phyloP scores from a whole-genome alignment of 768 basidiomycete species.

The Russula ochroleuca region DNA sequence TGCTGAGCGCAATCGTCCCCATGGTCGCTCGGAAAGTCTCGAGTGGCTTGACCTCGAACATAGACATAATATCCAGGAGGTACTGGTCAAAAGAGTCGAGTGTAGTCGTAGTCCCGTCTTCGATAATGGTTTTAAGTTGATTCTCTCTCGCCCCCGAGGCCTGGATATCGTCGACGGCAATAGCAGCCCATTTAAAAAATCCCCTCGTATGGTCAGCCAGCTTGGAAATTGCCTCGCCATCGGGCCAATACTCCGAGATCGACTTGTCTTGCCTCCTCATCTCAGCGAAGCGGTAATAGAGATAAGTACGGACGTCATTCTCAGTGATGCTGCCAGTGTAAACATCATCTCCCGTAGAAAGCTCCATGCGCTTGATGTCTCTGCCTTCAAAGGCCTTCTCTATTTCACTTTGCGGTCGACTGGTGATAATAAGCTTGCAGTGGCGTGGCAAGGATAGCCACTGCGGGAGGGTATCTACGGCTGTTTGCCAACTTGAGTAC shows the following conservation, averaged over 20 bases:
- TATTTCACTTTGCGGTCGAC: constrained; percentile 17
- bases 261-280: constrained; percentile 15
- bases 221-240: constrained; percentile 3
- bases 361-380: constrained; percentile 12
- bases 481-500: neutral
- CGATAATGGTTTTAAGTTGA: neutral
- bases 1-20: constrained; percentile 16
- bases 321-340: neutral
- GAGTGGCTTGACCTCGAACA: neutral
- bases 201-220: constrained; percentile 8
- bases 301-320: constrained; percentile 9
- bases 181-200: constrained; percentile 20
- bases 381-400: constrained; percentile 6
- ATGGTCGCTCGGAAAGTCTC: constrained; percentile 14
- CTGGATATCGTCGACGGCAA: constrained; percentile 13
- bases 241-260: constrained; percentile 16
- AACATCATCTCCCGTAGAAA: constrained; percentile 11
- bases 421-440: constrained; percentile 23
- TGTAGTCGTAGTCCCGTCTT: constrained; percentile 10
- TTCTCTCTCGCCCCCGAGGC: constrained; percentile 2
- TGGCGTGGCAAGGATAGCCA: constrained; percentile 15
- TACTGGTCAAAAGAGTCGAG: constrained; percentile 13
- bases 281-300: constrained; percentile 15
- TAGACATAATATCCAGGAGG: neutral
- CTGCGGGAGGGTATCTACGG: constrained; percentile 8